Evolutionary conservation across 2,329 filamentous ascomycete species (phyloP), one percentile per base, ranked within the genome.

Genomic region (Colletotrichum nymphaeae): DNA sequence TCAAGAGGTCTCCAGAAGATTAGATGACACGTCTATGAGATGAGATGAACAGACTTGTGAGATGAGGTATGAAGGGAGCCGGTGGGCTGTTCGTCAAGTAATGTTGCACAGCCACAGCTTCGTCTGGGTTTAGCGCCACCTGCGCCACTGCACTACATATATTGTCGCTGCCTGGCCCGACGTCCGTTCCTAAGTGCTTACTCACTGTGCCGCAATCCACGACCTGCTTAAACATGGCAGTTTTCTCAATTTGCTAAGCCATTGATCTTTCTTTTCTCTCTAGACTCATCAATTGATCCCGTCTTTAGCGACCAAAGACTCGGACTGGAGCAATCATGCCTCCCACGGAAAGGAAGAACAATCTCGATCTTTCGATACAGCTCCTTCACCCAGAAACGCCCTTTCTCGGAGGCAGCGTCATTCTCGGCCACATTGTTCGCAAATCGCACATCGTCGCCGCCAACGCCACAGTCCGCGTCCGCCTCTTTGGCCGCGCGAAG

Each of bases 341-440:
- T n/a, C 35, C 28, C 19, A 49, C 26, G 4, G 11, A 14, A 6
- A 8, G 3, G 16, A 19, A 52, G 22, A 49, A 26, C 24, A 46
- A 55, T 7, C n/a, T 11, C n/a, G 65, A 62, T 11, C 58, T 72
- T 7, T 58, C 65, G 5, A 69, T 72, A 24, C 14, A 26, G 32
- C 69, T 72, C 42, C 28, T 42, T 19, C 19, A 42, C 32, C 68
- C 63, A 2, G 9, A n/a, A 1, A 69, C 53, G 12, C 22, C 28
- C 42, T 62, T 58, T 32, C 55, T n/a, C 57, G 78, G 7, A 11
- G 81, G 81, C 14, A 78, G 80, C 42, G 75, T 73, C 49, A 75
- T 83, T 42, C 69, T 72, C 1, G 81, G 81, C 5, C 75, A 63
- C 5, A 71, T 82, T 9, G 63, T 55, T 0, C 78, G 81, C 26